These are phyloP conservation scores for Diaporthe humulicola DNA, from an alignment of 2,329 filamentous ascomycete species.

Conservation along the genomic window DNA sequence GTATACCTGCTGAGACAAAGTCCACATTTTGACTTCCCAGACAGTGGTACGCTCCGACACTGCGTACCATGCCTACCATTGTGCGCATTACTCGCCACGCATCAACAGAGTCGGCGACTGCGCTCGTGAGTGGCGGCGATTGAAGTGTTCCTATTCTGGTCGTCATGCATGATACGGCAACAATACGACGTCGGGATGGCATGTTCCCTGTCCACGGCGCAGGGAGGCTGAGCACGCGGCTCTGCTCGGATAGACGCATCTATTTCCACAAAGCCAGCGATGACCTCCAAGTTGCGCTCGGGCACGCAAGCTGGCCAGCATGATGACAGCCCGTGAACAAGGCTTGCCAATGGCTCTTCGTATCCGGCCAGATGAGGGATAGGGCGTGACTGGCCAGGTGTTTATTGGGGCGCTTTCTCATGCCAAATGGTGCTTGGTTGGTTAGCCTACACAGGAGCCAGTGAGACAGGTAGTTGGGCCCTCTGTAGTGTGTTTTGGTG, in stretches of 20 bases:
- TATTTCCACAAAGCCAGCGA: background rate
- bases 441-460: background rate
- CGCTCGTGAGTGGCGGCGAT: background rate
- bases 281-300: background rate
- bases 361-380: background rate
- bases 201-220: background rate
- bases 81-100: conserved; percentile 1
- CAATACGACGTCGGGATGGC: conserved; percentile 1
- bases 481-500: background rate
- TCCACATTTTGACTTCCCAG: no score
- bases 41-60: no score
- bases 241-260: background rate
- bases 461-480: background rate
- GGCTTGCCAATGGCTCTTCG: background rate
- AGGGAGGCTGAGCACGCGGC: conserved; percentile 15
- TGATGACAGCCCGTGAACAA: background rate
- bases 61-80: background rate
- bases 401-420: conserved; percentile 2
- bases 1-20: no score
- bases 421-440: background rate
- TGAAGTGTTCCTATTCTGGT: conserved; percentile 7
- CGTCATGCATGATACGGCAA: background rate
- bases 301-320: background rate
- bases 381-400: background rate
- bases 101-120: background rate